These are phyloP conservation scores for Allantophomopsis cytisporea DNA, from an alignment of 2,329 filamentous ascomycete species.

Conservation along the genomic window DNA sequence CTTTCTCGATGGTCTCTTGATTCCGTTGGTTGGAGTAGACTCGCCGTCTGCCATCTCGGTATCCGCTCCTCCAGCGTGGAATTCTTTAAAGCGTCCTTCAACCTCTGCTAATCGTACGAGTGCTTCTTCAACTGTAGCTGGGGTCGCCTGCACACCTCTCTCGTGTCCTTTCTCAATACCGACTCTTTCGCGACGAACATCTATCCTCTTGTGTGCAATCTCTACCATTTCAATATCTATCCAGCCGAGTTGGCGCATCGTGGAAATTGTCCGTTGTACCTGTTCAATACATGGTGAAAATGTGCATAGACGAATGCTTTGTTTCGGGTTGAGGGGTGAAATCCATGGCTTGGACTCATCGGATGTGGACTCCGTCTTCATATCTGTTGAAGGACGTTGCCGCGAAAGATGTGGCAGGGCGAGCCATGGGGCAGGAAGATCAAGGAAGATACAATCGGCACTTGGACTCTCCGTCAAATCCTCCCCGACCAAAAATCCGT, in stretches of 20 bases:
- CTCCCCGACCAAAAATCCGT: slow-evolving; percentile 51
- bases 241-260: slow-evolving; percentile 74
- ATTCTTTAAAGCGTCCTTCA: slow-evolving; percentile 53
- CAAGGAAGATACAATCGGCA: slow-evolving; percentile 64
- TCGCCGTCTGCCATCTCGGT: slow-evolving; percentile 22
- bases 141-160: slow-evolving; percentile 43
- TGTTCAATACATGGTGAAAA: slow-evolving; percentile 98
- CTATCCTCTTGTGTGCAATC: slow-evolving; percentile 64
- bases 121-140: slow-evolving; percentile 69
- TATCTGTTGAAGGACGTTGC: slow-evolving; percentile 18
- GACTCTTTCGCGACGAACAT: slow-evolving; percentile 69
- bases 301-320: slow-evolving; percentile 70
- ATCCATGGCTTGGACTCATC: slow-evolving; percentile 25
- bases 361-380: slow-evolving; percentile 1
- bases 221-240: slow-evolving; percentile 90
- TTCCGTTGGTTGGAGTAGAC: background rate
- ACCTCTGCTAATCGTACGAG: slow-evolving; percentile 59
- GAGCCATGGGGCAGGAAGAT: slow-evolving; percentile 70
- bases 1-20: slow-evolving; percentile 1
- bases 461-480: slow-evolving; percentile 30
- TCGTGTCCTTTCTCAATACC: slow-evolving; percentile 44
- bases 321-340: slow-evolving; percentile 57
- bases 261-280: slow-evolving; percentile 72
- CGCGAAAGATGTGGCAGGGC: slow-evolving; percentile 65
- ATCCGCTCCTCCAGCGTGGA: slow-evolving; percentile 29